A percentile compares a stretch with the other conserved stretches of the same genome.
Conservation (phyloP, 2,329 filamentous ascomycete genomes). For the Trichoderma cornu-damae region DNA sequence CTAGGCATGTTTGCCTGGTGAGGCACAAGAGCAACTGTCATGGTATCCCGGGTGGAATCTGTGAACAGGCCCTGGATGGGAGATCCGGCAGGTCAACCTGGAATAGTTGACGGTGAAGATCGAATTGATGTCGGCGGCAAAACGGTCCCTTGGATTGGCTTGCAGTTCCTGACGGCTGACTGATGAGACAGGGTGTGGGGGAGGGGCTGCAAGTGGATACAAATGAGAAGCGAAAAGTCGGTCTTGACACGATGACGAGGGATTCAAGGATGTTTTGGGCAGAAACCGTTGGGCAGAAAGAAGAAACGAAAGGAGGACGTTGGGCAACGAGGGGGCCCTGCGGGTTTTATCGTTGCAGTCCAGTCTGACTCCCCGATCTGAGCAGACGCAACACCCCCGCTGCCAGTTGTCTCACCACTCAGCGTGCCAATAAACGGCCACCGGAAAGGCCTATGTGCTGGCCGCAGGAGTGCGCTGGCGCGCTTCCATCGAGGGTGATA, state of each 20-base stretch:
- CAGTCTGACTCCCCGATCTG: constrained; percentile 26
- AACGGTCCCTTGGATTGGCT: constrained; percentile 16
- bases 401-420: constrained; percentile 22
- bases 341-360: constrained; percentile 45
- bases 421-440: constrained; percentile 20
- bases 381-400: constrained; percentile 25
- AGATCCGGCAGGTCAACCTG: constrained; percentile 29
- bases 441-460: constrained; percentile 39
- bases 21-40: constrained; percentile 45
- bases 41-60: constrained; percentile 38
- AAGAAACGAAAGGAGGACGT: constrained; percentile 29
- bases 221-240: constrained; percentile 25
- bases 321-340: constrained; percentile 42
- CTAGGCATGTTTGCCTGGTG: constrained; percentile 49
- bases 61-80: constrained; percentile 27
- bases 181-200: constrained; percentile 15
- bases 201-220: constrained; percentile 21
- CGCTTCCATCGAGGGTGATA: constrained; percentile 37
- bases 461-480: constrained; percentile 47
- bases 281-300: constrained; percentile 38
- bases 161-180: constrained; percentile 18
- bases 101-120: constrained; percentile 20
- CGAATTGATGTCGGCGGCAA: constrained; percentile 25
- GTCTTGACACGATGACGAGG: constrained; percentile 17
- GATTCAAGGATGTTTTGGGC: constrained; percentile 33